Evolutionary conservation across 192 early-diverging fungal species (phyloP).

Genomic region (Geranomyces variabilis): DNA sequence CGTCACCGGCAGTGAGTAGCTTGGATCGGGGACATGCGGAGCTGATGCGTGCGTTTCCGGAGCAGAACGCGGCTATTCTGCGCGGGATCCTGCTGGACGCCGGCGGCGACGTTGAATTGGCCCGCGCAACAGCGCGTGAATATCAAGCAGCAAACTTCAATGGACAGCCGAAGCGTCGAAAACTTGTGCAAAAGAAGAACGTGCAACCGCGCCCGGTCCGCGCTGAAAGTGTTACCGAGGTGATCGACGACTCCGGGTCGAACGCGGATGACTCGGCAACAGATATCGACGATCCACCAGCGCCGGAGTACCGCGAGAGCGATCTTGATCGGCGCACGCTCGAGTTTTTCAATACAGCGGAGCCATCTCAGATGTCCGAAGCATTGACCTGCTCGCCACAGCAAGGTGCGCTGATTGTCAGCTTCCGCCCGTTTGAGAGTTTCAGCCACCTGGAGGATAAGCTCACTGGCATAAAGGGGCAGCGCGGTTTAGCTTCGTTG

Average conservation of each 20-base stretch:
- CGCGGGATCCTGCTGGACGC: background rate
- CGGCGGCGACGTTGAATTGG: constrained; percentile 17
- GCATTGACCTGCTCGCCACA: constrained; percentile 39
- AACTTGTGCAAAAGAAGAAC: constrained; percentile 21
- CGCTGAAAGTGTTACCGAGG: background rate
- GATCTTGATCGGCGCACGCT: constrained; percentile 45
- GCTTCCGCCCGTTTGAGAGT: constrained; percentile 27
- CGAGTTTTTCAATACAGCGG: constrained; percentile 45
- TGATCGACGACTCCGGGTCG: constrained; percentile 19
- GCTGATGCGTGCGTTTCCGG: constrained; percentile 27
- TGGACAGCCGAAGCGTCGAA: background rate
- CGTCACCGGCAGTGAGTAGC: background rate
- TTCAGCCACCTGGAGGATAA: constrained; percentile 63
- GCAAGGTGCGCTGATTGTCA: constrained; percentile 58
- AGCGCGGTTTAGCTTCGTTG: constrained; percentile 46
- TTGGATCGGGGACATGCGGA: constrained; percentile 12
- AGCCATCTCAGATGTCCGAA: constrained; percentile 42
- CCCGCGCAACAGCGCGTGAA: constrained; percentile 12
- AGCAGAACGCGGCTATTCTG: background rate
- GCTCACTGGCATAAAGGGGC: constrained; percentile 55
- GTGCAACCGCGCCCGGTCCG: background rate
- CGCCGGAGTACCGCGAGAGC: constrained; percentile 27
- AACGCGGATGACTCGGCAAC: constrained; percentile 40
- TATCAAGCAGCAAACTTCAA: background rate
- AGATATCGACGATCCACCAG: constrained; percentile 56